Conservation (phyloP, 495 filamentous ascomycete genomes). For the Podospora conica region DNA sequence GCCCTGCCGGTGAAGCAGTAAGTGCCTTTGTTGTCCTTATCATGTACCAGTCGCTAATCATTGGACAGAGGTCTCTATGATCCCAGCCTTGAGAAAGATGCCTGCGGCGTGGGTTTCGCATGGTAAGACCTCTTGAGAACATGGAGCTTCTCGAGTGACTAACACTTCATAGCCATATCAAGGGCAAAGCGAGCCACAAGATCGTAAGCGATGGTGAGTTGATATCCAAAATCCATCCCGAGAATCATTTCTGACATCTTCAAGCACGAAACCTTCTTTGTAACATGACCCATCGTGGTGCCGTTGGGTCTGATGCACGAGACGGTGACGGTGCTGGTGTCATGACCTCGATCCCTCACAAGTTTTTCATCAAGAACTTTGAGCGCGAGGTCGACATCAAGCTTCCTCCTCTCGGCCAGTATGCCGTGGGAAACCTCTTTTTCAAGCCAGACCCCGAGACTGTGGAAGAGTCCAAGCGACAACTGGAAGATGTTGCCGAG, state of each 20-base stretch:
- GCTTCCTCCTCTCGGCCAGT: slow-evolving; percentile 84
- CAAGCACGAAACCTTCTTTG: slow-evolving; percentile 87
- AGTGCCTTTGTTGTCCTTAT: slow-evolving; percentile 16
- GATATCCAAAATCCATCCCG: slow-evolving; percentile 2
- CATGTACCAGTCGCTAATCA: neutral
- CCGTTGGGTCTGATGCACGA: slow-evolving; percentile 93
- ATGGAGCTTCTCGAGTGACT: neutral
- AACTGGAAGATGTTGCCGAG: slow-evolving; percentile 88
- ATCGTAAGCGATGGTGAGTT: slow-evolving; percentile 96
- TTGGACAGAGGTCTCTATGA: slow-evolving; percentile 73
- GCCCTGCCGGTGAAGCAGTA: slow-evolving; percentile 91
- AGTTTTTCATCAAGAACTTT: slow-evolving; percentile 98
- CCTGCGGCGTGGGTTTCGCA: slow-evolving; percentile 98
- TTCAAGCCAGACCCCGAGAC: slow-evolving; percentile 94
- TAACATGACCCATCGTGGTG: slow-evolving; percentile 99
- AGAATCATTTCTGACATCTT: neutral
- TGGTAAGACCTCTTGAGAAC: slow-evolving; percentile 57
- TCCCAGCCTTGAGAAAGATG: slow-evolving; percentile 95
- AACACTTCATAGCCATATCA: slow-evolving; percentile 68
- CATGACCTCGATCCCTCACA: slow-evolving; percentile 99
- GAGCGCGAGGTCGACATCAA: slow-evolving; percentile 79
- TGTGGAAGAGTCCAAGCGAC: slow-evolving; percentile 76
- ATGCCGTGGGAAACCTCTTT: slow-evolving; percentile 96
- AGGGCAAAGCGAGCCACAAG: slow-evolving; percentile 95
- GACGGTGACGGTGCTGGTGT: slow-evolving; percentile 98